Evolutionary conservation across 768 basidiomycete species (phyloP).

Genomic region (Suillus weaverae): DNA sequence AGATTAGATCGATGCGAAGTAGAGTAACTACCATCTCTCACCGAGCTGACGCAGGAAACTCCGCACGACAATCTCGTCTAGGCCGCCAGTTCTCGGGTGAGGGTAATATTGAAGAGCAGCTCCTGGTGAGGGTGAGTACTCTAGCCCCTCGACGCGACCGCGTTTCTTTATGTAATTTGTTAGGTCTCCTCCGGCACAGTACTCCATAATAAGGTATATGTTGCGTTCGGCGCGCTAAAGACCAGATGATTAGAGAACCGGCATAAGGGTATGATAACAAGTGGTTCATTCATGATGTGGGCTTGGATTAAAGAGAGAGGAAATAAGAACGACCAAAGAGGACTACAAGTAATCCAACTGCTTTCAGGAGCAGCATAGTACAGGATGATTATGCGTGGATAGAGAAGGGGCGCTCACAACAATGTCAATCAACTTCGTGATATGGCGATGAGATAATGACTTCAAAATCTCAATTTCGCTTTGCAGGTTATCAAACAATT

Average conservation of each 20-base stretch:
- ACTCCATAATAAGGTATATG: conserved; percentile 97
- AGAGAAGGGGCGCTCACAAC: conserved; percentile 53
- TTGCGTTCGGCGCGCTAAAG: conserved; percentile 68
- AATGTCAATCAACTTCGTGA: conserved; percentile 91
- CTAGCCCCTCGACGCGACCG: conserved; percentile 87
- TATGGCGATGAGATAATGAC: conserved; percentile 87
- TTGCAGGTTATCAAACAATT: conserved; percentile 96
- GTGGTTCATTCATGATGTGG: neutral
- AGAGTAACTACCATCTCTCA: conserved; percentile 32
- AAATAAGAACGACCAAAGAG: neutral
- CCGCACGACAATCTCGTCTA: conserved; percentile 87
- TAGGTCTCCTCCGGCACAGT: conserved; percentile 93
- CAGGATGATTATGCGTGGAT: neutral
- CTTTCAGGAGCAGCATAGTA: neutral
- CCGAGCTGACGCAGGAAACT: conserved; percentile 92
- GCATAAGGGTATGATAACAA: neutral
- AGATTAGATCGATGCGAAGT: neutral
- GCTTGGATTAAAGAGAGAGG: neutral
- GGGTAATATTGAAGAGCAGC: conserved; percentile 82
- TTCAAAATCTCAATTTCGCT: conserved; percentile 98
- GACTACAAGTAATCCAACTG: neutral
- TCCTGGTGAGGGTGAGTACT: conserved; percentile 71
- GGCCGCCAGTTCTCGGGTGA: conserved; percentile 87
- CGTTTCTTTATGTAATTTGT: conserved; percentile 97
- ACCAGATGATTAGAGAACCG: conserved; percentile 10